Percentiles rank a stretch among this genome's conserved stretches.
phyloP scores from a whole-genome alignment of 148 eudicot genomes.

The Rhododendron henanense region DNA sequence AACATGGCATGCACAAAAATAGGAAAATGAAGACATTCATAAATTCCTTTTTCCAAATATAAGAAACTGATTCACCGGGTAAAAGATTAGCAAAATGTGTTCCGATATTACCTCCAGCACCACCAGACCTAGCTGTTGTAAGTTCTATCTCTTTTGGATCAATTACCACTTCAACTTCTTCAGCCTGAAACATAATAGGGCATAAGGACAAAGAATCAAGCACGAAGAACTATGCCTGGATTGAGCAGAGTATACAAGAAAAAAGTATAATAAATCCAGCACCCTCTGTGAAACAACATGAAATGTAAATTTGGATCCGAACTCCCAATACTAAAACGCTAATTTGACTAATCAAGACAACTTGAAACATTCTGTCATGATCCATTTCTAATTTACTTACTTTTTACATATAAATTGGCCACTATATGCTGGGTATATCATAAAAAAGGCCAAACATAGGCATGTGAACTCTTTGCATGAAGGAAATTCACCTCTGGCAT shows the following conservation, averaged over 20 bases:
- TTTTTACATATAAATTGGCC: not conserved
- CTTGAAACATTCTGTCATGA: not conserved
- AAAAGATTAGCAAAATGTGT: not conserved
- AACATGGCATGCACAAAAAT: not conserved
- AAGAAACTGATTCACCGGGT: not conserved
- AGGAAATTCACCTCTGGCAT: constrained; percentile 84
- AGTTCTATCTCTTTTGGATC: constrained; percentile 98
- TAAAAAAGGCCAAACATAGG: not conserved
- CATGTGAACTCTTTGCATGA: not conserved
- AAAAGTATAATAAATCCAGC: not conserved
- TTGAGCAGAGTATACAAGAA: not conserved
- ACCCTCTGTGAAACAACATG: not conserved
- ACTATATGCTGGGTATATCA: not conserved
- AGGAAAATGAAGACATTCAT: not conserved
- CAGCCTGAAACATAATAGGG: constrained; percentile 52
- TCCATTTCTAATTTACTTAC: not conserved
- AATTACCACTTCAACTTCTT: constrained; percentile 94
- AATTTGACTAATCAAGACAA: not conserved
- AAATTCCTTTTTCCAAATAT: not conserved
- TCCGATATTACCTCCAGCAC: constrained; percentile 82
- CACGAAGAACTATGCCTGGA: not conserved
- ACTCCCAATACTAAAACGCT: not conserved
- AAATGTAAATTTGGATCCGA: not conserved
- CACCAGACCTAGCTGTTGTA: constrained; percentile 96
- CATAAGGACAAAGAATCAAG: constrained; percentile 1